These are phyloP conservation scores for Discostella stelligeroides DNA, from an alignment of 108 stramenopile genomes.

Conservation along the genomic window DNA sequence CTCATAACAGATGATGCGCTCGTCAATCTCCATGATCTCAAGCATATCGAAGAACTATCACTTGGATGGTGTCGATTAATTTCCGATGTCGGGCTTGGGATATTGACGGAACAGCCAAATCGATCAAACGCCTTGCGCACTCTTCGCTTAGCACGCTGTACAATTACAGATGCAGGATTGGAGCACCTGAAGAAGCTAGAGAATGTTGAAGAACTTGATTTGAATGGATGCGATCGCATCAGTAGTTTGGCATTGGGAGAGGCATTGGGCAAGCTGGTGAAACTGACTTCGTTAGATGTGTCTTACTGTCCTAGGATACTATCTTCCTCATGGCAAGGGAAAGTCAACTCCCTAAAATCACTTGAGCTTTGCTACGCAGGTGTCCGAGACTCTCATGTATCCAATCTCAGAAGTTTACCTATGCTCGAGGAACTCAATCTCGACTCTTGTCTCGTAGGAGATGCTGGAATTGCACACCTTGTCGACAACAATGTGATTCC, in stretches of 20 bases:
- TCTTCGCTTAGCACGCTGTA: constrained; percentile 72
- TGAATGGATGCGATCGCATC: constrained; percentile 76
- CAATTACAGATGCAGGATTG: constrained; percentile 66
- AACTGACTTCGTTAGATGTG: constrained; percentile 53
- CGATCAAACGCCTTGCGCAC: constrained; percentile 52
- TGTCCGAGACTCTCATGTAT: constrained; percentile 75
- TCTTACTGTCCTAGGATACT: constrained; percentile 84
- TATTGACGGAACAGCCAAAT: constrained; percentile 55
- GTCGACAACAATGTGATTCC: constrained; percentile 79
- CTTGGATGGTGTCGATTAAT: constrained; percentile 84
- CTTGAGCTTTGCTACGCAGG: constrained; percentile 77
- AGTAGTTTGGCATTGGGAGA: constrained; percentile 64
- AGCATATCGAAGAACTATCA: constrained; percentile 70
- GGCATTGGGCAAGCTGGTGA: constrained; percentile 48
- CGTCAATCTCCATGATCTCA: constrained; percentile 50
- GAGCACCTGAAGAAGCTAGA: constrained; percentile 47
- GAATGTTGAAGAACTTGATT: constrained; percentile 66
- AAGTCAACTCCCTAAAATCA: constrained; percentile 63
- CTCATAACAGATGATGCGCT: constrained; percentile 81
- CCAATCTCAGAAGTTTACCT: constrained; percentile 57
- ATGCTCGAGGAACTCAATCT: constrained; percentile 79
- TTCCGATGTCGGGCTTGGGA: constrained; percentile 64
- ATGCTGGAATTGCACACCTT: constrained; percentile 76
- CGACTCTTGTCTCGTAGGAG: constrained; percentile 75
- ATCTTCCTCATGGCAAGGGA: constrained; percentile 87